These are phyloP conservation scores for Polytrichum formosum DNA, from an alignment of 225 moss, liverwort and hornwort species.

Conservation along the genomic window DNA sequence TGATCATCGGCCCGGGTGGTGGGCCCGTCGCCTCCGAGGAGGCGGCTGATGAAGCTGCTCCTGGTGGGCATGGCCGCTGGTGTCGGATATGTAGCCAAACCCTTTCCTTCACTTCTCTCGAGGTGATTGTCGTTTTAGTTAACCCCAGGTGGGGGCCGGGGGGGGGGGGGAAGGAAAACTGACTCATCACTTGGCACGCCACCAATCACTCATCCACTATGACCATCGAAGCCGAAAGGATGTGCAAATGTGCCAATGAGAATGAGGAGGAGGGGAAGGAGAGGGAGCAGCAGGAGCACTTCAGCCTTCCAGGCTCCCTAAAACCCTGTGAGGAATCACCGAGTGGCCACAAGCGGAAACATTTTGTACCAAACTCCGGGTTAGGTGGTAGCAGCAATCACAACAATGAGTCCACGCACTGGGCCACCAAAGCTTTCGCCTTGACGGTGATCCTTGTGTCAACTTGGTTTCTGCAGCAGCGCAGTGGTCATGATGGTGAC, in stretches of 20 bases:
- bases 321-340: slow-evolving; percentile 40
- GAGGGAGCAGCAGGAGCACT: slow-evolving; percentile 16
- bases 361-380: slow-evolving; percentile 42
- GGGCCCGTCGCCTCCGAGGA: too few relatives aligned
- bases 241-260: slow-evolving; percentile 37
- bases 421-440: slow-evolving; percentile 50
- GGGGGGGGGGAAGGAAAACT: too few relatives aligned
- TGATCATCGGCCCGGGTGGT: too few relatives aligned
- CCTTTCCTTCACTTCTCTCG: too few relatives aligned
- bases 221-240: slow-evolving; percentile 45
- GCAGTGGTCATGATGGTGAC: too few relatives aligned
- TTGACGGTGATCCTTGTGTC: slow-evolving; percentile 51
- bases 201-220: slow-evolving; percentile 12
- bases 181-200: too few relatives aligned
- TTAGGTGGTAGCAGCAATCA: slow-evolving; percentile 16
- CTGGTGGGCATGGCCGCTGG: too few relatives aligned
- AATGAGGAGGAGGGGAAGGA: too few relatives aligned
- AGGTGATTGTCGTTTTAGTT: too few relatives aligned
- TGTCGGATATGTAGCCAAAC: too few relatives aligned
- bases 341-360: slow-evolving; percentile 30
- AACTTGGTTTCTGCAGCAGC: slow-evolving; percentile 41
- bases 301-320: slow-evolving; percentile 27
- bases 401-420: slow-evolving; percentile 29
- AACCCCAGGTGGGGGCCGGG: too few relatives aligned
- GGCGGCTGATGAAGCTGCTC: too few relatives aligned